These are phyloP conservation scores for Lactuca sativa DNA, from an alignment of 129 eudicot species.

Conservation along the genomic window DNA sequence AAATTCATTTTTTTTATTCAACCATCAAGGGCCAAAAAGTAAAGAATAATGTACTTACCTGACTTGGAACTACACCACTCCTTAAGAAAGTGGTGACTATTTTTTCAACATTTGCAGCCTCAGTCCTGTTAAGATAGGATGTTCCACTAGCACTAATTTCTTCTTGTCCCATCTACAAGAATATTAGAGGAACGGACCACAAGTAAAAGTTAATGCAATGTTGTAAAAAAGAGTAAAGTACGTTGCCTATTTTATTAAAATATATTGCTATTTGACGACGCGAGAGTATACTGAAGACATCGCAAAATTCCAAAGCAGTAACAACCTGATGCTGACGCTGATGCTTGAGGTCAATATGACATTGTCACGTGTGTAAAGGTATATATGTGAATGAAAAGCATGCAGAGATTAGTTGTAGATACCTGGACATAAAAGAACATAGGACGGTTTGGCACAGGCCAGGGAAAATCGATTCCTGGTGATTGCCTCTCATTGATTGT, in stretches of 20 bases:
- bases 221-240: neutral
- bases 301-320: no score
- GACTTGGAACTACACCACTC: conserved; percentile 95
- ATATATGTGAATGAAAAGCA: neutral
- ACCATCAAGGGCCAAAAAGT: conserved; percentile 4
- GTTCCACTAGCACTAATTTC: conserved; percentile 98
- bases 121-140: conserved; percentile 87
- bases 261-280: no score
- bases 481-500: conserved; percentile 90
- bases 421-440: conserved; percentile 99
- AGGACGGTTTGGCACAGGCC: conserved; percentile 98
- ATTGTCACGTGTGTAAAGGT: no score
- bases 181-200: conserved; percentile 6
- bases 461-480: conserved; percentile 93
- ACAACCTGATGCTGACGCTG: no score
- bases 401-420: neutral
- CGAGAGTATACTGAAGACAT: no score
- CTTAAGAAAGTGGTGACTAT: conserved; percentile 86
- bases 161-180: conserved; percentile 92
- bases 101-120: conserved; percentile 95
- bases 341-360: no score
- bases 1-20: neutral
- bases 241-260: neutral
- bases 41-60: conserved; percentile 39
- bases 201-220: conserved; percentile 5